Conservation (phyloP, 2,329 filamentous ascomycete species). For the Pseudocercospora musae region DNA sequence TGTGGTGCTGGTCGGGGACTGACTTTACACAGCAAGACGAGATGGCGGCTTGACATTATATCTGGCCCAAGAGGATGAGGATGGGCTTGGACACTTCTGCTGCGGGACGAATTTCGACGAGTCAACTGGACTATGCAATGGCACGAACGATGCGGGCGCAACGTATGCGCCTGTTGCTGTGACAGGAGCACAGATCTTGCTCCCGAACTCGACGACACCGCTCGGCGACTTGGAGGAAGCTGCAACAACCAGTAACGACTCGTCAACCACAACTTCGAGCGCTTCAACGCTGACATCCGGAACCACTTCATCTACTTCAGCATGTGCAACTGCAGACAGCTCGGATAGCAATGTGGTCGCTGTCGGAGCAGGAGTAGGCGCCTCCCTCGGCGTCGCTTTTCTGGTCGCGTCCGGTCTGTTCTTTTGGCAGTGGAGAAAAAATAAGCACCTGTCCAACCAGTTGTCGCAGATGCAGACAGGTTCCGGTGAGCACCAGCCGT, state of each 20-base stretch:
- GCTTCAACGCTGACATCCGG: not conserved
- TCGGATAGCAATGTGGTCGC: not conserved
- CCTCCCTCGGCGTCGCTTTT: not conserved
- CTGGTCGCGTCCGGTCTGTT: not conserved
- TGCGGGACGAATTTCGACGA: not conserved
- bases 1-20: not conserved
- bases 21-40: not conserved
- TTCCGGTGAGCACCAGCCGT: not conserved
- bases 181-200: not conserved
- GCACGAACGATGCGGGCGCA: not conserved
- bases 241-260: not conserved
- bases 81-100: not conserved
- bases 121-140: not conserved
- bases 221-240: not conserved
- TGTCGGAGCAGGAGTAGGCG: not conserved
- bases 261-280: not conserved
- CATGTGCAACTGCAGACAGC: not conserved
- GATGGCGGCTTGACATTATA: not conserved
- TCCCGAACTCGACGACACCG: not conserved
- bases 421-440: conserved; percentile 1
- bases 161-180: not conserved
- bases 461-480: not conserved
- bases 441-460: not conserved
- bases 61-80: not conserved
- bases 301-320: not conserved